These are phyloP conservation scores for Thelonectria olida DNA, from an alignment of 2,329 filamentous ascomycete species.

Conservation along the genomic window DNA sequence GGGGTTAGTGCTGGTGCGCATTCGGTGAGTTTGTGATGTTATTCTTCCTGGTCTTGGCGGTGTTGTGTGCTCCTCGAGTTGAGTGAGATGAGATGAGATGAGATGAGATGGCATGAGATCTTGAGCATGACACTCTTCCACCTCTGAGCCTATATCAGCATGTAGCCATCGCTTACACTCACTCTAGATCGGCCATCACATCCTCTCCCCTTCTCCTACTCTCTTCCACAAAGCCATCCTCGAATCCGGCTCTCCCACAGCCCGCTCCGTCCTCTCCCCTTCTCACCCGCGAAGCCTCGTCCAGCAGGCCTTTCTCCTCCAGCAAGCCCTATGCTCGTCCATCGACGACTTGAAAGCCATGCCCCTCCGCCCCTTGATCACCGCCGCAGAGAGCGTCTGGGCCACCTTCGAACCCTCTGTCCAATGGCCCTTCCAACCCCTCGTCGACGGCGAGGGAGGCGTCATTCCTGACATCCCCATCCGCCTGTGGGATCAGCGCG, in stretches of 20 bases:
- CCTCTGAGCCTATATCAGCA: too few species aligned
- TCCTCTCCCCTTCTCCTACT: conserved; percentile 60
- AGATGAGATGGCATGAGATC: too few species aligned
- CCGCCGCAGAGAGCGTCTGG: conserved; percentile 57
- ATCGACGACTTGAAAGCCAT: conserved; percentile 52
- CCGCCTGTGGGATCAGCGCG: conserved; percentile 15
- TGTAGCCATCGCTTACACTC: conserved; percentile 21
- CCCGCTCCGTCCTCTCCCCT: conserved; percentile 61
- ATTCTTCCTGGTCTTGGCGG: conserved; percentile 19
- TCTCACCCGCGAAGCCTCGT: conserved; percentile 65
- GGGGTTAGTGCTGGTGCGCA: conserved; percentile 71
- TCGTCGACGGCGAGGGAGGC: conserved; percentile 55
- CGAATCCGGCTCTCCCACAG: conserved; percentile 65
- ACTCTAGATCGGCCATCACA: conserved; percentile 71
- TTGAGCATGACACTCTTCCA: too few species aligned
- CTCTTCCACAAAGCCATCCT: conserved; percentile 64
- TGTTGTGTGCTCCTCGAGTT: conserved; percentile 7
- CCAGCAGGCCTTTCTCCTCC: conserved; percentile 54
- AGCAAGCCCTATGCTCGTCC: conserved; percentile 1
- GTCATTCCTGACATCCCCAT: conserved; percentile 57
- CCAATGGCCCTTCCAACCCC: conserved; percentile 74
- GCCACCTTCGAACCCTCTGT: conserved; percentile 52
- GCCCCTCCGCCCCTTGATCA: conserved; percentile 57
- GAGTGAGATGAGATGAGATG: too few species aligned
- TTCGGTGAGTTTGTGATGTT: conserved; percentile 53